Evolutionary conservation across 2,329 filamentous ascomycete species (phyloP).

Genomic region (Didymosphaeria variabile): DNA sequence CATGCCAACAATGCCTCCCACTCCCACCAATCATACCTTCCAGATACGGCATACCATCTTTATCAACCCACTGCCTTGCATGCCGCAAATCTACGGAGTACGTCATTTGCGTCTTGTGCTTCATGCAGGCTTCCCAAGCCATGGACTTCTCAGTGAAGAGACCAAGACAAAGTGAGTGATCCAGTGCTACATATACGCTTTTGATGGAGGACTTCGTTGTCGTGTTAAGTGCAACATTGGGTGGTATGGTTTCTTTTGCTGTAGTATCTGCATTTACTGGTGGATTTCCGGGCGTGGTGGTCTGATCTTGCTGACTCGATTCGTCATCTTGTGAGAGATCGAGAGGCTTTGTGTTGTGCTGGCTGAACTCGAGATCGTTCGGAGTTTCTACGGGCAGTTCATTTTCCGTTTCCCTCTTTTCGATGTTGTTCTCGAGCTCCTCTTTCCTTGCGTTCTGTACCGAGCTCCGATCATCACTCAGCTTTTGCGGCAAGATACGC

Average conservation of each 20-base stretch:
- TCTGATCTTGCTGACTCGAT: not conserved
- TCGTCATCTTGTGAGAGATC: not conserved
- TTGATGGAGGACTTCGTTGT: not conserved
- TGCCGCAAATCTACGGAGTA: not conserved
- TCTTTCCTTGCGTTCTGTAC: not conserved
- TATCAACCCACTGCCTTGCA: slow-evolving; percentile 2
- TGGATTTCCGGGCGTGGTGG: not conserved
- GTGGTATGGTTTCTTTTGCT: not conserved
- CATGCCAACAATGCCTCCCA: slow-evolving; percentile 1
- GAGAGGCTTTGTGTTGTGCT: no score
- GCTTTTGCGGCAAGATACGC: not conserved
- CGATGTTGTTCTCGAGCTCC: not conserved
- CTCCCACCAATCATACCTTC: not conserved
- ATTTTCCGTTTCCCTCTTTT: not conserved
- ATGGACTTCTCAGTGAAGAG: not conserved
- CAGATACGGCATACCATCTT: not conserved
- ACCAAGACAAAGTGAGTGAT: slow-evolving; percentile 1
- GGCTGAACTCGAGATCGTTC: no score
- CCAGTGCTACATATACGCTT: slow-evolving; percentile 1
- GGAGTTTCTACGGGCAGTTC: no score
- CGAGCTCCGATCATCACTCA: not conserved
- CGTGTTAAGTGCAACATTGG: not conserved
- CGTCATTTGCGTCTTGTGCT: slow-evolving; percentile 10
- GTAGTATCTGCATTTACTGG: not conserved
- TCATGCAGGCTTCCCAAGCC: slow-evolving; percentile 5